Evolutionary conservation across 2,329 filamentous ascomycete genomes (phyloP).

Genomic region (Pseudogymnoascus sp.): DNA sequence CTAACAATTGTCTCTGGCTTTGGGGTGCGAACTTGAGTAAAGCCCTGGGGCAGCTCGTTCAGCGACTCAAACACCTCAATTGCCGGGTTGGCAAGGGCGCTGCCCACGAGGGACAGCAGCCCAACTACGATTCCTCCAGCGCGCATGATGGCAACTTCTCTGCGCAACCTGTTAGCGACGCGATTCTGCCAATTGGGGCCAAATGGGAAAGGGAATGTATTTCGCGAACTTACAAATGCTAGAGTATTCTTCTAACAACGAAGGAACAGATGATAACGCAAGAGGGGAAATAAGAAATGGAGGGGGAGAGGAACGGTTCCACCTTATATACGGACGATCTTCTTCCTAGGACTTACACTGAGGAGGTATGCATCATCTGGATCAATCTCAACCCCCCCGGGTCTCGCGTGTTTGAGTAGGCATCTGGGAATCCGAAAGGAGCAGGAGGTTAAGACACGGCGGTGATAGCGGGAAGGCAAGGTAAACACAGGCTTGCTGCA

Average conservation of each 20-base stretch:
- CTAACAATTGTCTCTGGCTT: constrained; percentile 14
- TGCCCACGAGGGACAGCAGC: constrained; percentile 7
- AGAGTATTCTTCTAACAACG: not conserved
- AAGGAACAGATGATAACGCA: not conserved
- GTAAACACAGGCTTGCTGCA: not conserved
- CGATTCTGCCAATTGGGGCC: not conserved
- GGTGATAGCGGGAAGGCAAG: constrained; percentile 1
- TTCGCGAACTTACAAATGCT: not conserved
- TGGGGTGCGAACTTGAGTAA: constrained; percentile 18
- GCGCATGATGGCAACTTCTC: constrained; percentile 8
- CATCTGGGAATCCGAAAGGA: not conserved
- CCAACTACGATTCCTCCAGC: not conserved
- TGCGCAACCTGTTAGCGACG: not conserved
- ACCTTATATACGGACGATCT: not conserved
- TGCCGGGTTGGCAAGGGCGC: constrained; percentile 5
- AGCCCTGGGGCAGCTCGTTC: constrained; percentile 19
- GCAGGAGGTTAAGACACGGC: constrained; percentile 1
- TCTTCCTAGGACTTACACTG: not conserved
- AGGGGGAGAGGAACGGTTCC: not conserved
- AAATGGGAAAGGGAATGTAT: not conserved
- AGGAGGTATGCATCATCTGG: not conserved
- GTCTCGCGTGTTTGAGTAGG: not conserved
- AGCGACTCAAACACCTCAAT: constrained; percentile 21
- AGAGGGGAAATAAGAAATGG: not conserved
- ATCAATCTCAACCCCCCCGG: not conserved